phyloP scores from a whole-genome alignment of 2,329 filamentous ascomycete genomes.

The Alternaria triticina region DNA sequence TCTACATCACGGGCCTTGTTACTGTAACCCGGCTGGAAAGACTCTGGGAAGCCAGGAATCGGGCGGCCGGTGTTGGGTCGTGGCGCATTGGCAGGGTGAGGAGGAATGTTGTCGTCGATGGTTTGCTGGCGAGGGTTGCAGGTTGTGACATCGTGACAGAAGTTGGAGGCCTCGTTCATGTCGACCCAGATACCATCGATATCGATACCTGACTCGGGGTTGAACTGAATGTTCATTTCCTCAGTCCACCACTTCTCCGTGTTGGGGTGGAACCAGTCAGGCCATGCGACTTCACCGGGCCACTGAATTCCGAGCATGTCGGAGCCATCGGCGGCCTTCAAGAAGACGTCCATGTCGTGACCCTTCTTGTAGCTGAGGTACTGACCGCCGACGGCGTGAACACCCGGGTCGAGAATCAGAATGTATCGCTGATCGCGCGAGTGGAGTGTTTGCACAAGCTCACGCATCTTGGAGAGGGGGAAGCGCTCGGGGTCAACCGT shows the following conservation, averaged over 20 bases:
- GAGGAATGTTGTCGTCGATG: conserved; percentile 59
- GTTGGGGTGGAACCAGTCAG: conserved; percentile 76
- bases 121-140: conserved; percentile 49
- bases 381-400: conserved; percentile 56
- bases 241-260: conserved; percentile 72
- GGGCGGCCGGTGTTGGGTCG: conserved; percentile 65
- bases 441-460: conserved; percentile 72
- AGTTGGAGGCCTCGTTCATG: conserved; percentile 51
- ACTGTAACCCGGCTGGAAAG: conserved; percentile 65
- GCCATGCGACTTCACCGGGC: conserved; percentile 75
- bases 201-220: conserved; percentile 68
- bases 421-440: conserved; percentile 71
- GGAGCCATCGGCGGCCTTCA: conserved; percentile 61
- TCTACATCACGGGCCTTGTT: conserved; percentile 7
- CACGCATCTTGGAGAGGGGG: conserved; percentile 66
- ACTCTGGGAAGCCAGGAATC: conserved; percentile 71
- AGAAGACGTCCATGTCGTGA: conserved; percentile 61
- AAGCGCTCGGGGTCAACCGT: conserved; percentile 70
- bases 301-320: conserved; percentile 72
- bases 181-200: conserved; percentile 74
- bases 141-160: conserved; percentile 53
- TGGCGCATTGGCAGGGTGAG: conserved; percentile 60
- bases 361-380: conserved; percentile 68
- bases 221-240: conserved; percentile 71
- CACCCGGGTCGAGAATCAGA: conserved; percentile 75